Base-by-base conservation (phyloP, 495 filamentous ascomycete species). In the Aspergillus mulundensis region DNA sequence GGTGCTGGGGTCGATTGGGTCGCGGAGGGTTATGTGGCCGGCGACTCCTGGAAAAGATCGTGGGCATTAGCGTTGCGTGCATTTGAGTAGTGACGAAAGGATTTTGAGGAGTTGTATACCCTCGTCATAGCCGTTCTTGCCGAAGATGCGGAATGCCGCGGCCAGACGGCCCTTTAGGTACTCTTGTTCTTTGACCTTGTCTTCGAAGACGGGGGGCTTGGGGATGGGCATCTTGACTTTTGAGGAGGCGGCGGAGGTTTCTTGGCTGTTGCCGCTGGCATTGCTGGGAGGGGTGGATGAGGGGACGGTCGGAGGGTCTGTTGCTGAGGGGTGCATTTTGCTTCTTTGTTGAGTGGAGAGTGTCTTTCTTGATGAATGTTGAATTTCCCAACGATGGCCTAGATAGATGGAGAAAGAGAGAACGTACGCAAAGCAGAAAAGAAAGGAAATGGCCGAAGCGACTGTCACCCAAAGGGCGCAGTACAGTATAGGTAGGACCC, bases 141-240 rank as follows among this genome's bases (percentile, higher is more conserved):
- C 86, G 53, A 89, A 88, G 50, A 89, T 84, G 20, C 86, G 72
- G 62, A 87, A 87, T 12, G 86, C 86, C 3, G 83, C 77, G 6
- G 82, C 85, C 12, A 89, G 73, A 8, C 84, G 74, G 40, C 82
- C 82, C 64, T 88, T 89, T 42, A 86, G 74, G 58, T 84, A 87
- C 38, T 82, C 79, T 8, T 85, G 75, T 67, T 88, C 84, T 54
- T 84, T 63, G 57, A 81, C 72, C 51, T 81, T 81, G 66, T 86
- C 79, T 5, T 77, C 70, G 59, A 87, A 89, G 39, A 70, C 78
- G 2, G 81, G 83, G 48, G 77, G 72, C 2, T 64, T 58, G 0
- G 81, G 75, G 49, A 84, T 74, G n/a, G 59, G 61, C 70, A 74
- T 75, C 57, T 82, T 77, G 19, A 73, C 66, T 49, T 75, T 75